phyloP scores from a whole-genome alignment of 2,329 filamentous ascomycete species.

The Venturia nashicola region DNA sequence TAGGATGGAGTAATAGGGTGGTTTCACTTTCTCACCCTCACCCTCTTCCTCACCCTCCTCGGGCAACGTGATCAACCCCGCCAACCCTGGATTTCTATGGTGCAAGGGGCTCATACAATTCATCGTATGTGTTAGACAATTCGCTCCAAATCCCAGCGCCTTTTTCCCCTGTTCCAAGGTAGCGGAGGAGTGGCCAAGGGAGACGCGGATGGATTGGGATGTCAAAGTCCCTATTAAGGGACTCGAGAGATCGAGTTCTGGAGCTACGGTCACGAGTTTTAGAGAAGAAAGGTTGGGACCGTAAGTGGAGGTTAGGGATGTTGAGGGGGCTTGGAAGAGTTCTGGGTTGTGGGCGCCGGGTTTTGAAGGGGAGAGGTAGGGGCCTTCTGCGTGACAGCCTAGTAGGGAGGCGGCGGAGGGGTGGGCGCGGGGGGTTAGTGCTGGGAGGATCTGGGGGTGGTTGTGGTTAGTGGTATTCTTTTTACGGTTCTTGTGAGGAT shows the following conservation, averaged over 20 bases:
- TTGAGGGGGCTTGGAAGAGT: slow-evolving; percentile 29
- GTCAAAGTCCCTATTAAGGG: slow-evolving; percentile 30
- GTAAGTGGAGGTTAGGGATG: slow-evolving; percentile 28
- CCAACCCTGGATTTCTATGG: slow-evolving; percentile 39
- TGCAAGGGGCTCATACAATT: slow-evolving; percentile 42
- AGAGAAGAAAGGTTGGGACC: slow-evolving; percentile 32
- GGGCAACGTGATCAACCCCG: slow-evolving; percentile 27
- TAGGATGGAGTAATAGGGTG: slow-evolving; percentile 41
- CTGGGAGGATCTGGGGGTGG: slow-evolving; percentile 32
- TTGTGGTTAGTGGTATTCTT: neutral
- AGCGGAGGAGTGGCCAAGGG: slow-evolving; percentile 40
- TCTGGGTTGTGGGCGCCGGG: slow-evolving; percentile 40
- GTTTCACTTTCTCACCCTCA: neutral
- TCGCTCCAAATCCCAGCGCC: slow-evolving; percentile 37
- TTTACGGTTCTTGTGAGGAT: neutral
- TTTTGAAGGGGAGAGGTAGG: slow-evolving; percentile 40
- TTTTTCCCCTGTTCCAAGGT: slow-evolving; percentile 32
- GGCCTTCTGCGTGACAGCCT: slow-evolving; percentile 45
- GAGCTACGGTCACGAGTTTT: slow-evolving; percentile 41
- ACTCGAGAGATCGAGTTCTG: slow-evolving; percentile 33
- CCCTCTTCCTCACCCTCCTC: slow-evolving; percentile 12
- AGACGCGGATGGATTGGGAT: slow-evolving; percentile 30
- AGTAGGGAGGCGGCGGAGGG: slow-evolving; percentile 35
- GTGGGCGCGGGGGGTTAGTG: slow-evolving; percentile 30
- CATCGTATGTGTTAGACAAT: slow-evolving; percentile 40